Evolutionary conservation across 768 basidiomycete species (phyloP), one percentile per base, ranked within the genome.

Genomic region (Trametes cubensis): DNA sequence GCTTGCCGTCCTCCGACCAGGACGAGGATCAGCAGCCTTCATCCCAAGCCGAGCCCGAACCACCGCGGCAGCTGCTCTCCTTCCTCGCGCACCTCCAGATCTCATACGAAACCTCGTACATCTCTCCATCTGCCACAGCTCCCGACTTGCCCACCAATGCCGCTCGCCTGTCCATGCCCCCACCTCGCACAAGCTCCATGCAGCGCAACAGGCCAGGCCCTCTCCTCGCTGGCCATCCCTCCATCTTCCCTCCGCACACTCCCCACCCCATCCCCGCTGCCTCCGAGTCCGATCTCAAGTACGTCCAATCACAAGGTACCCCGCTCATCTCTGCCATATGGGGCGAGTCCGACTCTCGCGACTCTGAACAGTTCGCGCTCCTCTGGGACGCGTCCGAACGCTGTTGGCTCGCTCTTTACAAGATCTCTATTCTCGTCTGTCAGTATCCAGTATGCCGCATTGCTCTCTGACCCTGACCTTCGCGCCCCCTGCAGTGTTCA

Each of bases 181-280:
- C 62, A 8, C 85, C 87, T 20, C 81, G 86, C 13, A 79, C 82
- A 3, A 77, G 79, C n/a, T 81, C 83, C 20, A 72, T 83, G 54
- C 74, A 76, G 55, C 70, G 77, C 50, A 71, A 74, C 25, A 77
- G 76, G 44, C 70, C 76, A 7, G 51, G 68, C 13, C 20, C 79
- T 66, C 67, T 71, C 20, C 83, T 84, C 62, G 66, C 67, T 39
- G 65, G 61, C 3, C 66, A 70, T 54, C 63, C 89, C 1, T 86
- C 88, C 3, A 88, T 92, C 68, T 83, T 89, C 64, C 92, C 92
- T 28, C 93, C 93, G 1, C 79, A 78, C 54, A 97, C 94, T 0
- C 95, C 94, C 0, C 87, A 89, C 71, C 94, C 94, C 1, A 88
- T 87, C 17, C 94, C 94, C 1, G 78, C 83, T 0, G 87, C 90